Percentiles rank a stretch among this genome's conserved stretches.
Conservation (phyloP, 768 basidiomycete genomes). For the Suillus fuscotomentosus region DNA sequence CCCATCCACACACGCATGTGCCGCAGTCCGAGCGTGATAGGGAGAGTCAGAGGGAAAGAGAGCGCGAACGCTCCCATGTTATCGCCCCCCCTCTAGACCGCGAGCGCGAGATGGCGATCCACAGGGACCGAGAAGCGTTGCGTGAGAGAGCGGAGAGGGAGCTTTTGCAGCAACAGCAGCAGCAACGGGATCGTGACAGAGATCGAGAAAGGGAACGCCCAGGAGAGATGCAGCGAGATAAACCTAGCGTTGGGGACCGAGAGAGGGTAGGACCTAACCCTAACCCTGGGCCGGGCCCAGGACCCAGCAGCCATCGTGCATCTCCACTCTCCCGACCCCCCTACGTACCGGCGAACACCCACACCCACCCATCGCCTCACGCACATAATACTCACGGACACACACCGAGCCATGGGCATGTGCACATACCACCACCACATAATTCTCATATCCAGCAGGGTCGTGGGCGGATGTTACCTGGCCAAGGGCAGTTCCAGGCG, state of each 20-base stretch:
- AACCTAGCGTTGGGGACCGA: not conserved
- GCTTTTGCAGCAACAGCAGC: slow-evolving; percentile 3
- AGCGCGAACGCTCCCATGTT: slow-evolving; percentile 23
- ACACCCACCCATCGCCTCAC: slow-evolving; percentile 19
- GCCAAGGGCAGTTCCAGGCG: slow-evolving; percentile 31
- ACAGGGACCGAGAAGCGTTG: slow-evolving; percentile 24
- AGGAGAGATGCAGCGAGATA: slow-evolving; percentile 1
- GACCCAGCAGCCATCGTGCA: slow-evolving; percentile 6
- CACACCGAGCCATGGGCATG: slow-evolving; percentile 1
- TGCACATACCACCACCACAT: not conserved
- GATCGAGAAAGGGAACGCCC: slow-evolving; percentile 10
- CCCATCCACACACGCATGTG: slow-evolving; percentile 20
- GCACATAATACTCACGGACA: slow-evolving; percentile 24
- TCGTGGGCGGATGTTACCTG: slow-evolving; percentile 15
- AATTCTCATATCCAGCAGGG: slow-evolving; percentile 10
- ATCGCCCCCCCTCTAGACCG: slow-evolving; percentile 22
- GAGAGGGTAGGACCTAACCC: not conserved
- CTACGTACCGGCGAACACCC: slow-evolving; percentile 17
- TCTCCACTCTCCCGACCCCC: slow-evolving; percentile 24
- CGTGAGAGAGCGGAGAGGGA: slow-evolving; percentile 19
- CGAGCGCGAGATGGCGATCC: slow-evolving; percentile 22
- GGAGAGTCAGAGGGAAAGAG: slow-evolving; percentile 22
- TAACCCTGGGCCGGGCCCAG: not conserved
- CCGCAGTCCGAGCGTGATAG: slow-evolving; percentile 11
- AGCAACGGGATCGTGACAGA: slow-evolving; percentile 3